Base-by-base conservation (phyloP, 768 basidiomycete genomes). In the Crassisporium funariophilum region DNA sequence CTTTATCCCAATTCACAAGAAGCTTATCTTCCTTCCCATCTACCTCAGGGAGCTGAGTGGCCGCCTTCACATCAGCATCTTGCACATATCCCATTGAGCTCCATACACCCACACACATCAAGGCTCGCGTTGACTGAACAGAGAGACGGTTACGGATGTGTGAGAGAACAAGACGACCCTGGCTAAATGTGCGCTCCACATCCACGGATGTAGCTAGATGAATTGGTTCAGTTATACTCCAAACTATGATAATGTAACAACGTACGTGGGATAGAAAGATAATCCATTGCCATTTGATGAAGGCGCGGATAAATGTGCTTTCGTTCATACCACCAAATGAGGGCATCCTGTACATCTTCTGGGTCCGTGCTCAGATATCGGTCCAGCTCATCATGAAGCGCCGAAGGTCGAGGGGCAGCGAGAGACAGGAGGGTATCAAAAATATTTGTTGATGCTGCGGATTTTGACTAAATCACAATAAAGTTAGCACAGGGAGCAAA, bases 31-130 rank as follows among this genome's bases (percentile, higher is more conserved):
- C 52, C 16, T 60, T 54, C 15, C 52, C 53, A n/a, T 45, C 47
- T 7, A 61, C 36, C 4, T 54, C 55, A 24, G 54, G 50, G 17
- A 49, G 25, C 12, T 37, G 31, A 9, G 49, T 40, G n/a, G 49
- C 57, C 2, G 35, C 44, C 17, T 50, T 37, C 6, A 63, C 29
- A 52, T 69, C 63, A 9, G 41, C 31, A 47, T 67, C 58, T 20
- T 61, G 58, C 1, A 73, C 53, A 10, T 61, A 49, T 2, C 61
- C 65, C 38, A 63, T 34, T 0, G 4, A 16, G 35, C 66, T 68
- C 72, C 73, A 75, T 1, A 20, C 47, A 2, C 66, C 64, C 1
- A 75, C 52, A 43, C 72, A 75, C 41, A 74, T 38, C 2, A 68
- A 46, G 0, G 64, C 60, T 1, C 53, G 50, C 0, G 62, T 65